Base-by-base conservation (phyloP, 1,284 basidiomycete species). In the Irpex rosettiformis region DNA sequence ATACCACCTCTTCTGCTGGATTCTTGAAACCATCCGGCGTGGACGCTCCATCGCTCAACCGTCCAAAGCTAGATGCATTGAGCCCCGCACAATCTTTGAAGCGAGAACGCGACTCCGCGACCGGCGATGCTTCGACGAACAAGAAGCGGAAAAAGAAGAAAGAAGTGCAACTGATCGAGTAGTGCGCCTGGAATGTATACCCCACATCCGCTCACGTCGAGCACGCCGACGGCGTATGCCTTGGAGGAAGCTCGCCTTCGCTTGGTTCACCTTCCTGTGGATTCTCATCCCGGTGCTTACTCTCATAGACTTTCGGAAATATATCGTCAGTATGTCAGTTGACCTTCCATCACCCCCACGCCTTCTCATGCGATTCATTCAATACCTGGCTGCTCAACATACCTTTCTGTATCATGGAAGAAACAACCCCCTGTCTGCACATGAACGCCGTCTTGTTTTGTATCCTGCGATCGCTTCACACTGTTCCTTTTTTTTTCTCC, bases 61-160 rank as follows among this genome's bases (percentile, higher is more conserved):
- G 25, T 5, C 22, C 29, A 18, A 43, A 22, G 24, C 11, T 37
- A 8, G 21, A 29, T 18, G 25, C n/a, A 8, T 30, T 22, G 11
- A 10, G 4, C 18, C 13, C 43, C 4, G 24, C 43, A 13, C 40
- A 27, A 18, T 47, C 52, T 24, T 61, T 62, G 40, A 68, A 68
- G 58, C 60, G 68, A 8, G 63, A 62, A 16, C 60, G 68, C 40
- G 64, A 61, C 18, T 59, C 57, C 21, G 65, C 64, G 11, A 7
- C 48, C 21, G 52, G 56, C 42, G 61, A 62, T 8, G 45, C 58
- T 21, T 61, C 66, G 33, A 62, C 61, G 48, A 64, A 64, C 60
- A 67, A 65, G 62, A 61, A 64, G 57, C 64, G 65, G 45, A 67
- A 65, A 62, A 67, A 63, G 49, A 58, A 56, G 55, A 56, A 62